phyloP scores from a whole-genome alignment of 768 basidiomycete genomes.

The Agaricus sinodeliciosus region DNA sequence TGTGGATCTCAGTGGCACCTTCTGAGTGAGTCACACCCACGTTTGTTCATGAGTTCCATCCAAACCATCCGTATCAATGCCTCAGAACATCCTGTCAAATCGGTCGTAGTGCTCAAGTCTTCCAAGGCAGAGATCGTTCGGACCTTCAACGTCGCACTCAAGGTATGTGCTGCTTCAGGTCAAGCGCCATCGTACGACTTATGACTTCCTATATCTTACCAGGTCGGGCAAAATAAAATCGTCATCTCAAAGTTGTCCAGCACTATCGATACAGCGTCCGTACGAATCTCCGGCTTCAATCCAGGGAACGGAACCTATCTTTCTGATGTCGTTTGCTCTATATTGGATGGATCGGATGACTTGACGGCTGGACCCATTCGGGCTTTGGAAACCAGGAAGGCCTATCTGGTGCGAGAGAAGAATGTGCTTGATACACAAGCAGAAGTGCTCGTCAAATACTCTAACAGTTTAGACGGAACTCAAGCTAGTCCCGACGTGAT shows the following conservation, averaged over 20 bases:
- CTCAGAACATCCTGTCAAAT: constrained; percentile 40
- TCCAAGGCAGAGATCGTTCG: constrained; percentile 51
- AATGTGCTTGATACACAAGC: constrained; percentile 33
- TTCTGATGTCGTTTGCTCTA: constrained; percentile 49
- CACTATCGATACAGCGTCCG: constrained; percentile 43
- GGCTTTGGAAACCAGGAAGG: constrained; percentile 28
- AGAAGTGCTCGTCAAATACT: constrained; percentile 36
- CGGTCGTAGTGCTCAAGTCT: constrained; percentile 52
- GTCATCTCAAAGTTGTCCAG: constrained; percentile 43
- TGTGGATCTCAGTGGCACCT: no score
- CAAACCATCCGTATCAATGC: constrained; percentile 21
- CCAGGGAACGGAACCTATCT: constrained; percentile 32
- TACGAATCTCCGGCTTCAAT: constrained; percentile 44
- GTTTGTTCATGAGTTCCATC: constrained; percentile 8
- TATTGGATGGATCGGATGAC: constrained; percentile 18
- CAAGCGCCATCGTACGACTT: not conserved
- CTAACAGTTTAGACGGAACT: constrained; percentile 36
- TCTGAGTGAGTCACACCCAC: no score
- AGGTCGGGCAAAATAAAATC: constrained; percentile 51
- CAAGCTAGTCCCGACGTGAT: constrained; percentile 32
- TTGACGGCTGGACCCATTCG: constrained; percentile 26
- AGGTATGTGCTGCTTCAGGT: constrained; percentile 27
- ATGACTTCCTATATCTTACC: not conserved
- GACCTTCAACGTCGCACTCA: constrained; percentile 37
- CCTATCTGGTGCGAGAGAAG: constrained; percentile 29